These are phyloP conservation scores for Lichtheimia ornata DNA, from an alignment of 371 early-diverging fungal genomes.

Conservation along the genomic window DNA sequence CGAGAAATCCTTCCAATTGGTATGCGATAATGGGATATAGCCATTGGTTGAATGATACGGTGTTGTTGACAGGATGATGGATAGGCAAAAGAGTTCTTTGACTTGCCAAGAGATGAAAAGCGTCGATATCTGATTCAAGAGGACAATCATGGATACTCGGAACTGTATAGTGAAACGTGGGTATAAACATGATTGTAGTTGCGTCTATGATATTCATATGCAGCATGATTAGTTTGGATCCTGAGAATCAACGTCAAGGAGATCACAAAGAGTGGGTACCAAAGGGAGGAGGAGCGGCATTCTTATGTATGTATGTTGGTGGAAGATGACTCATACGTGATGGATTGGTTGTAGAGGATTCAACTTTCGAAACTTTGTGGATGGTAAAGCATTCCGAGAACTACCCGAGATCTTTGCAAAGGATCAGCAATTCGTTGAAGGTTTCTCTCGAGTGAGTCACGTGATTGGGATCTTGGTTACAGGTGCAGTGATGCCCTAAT, in stretches of 20 bases:
- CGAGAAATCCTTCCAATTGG: conserved; percentile 52
- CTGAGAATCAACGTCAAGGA: conserved; percentile 55
- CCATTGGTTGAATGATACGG: no score
- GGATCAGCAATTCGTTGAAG: conserved; percentile 24
- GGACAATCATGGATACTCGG: conserved; percentile 48
- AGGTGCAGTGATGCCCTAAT: neutral
- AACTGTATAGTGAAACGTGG: conserved; percentile 45
- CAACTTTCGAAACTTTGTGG: conserved; percentile 54
- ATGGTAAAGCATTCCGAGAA: conserved; percentile 40
- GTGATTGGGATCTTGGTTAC: neutral
- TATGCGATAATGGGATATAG: no score
- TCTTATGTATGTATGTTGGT: no score
- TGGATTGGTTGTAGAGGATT: conserved; percentile 44
- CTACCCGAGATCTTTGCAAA: conserved; percentile 41
- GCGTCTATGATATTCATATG: neutral
- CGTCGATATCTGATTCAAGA: conserved; percentile 27
- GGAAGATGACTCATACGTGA: neutral
- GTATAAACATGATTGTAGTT: neutral
- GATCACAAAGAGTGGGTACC: conserved; percentile 66
- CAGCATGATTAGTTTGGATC: conserved; percentile 43
- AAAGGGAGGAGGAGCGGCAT: neutral
- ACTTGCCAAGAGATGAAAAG: conserved; percentile 43
- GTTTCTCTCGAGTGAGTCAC: conserved; percentile 40
- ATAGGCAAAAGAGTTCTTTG: conserved; percentile 54
- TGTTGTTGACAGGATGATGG: no score